Conservation (phyloP, 306 rosid genomes). For the Nissolia schottii region DNA sequence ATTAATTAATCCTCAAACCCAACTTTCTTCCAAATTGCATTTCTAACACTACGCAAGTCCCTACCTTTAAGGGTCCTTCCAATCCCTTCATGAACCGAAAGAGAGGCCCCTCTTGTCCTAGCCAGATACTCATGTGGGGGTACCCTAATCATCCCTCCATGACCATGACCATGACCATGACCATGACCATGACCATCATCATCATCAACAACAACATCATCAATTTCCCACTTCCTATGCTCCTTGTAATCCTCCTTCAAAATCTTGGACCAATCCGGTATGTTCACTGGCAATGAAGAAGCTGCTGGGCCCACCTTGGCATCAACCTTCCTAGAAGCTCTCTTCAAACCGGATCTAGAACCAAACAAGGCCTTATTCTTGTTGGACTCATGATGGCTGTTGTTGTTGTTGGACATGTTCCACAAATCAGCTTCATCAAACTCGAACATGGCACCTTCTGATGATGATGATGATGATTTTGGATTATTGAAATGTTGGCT, state of each 20-base stretch:
- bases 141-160: slow-evolving; percentile 16
- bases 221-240: slow-evolving; percentile 24
- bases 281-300: slow-evolving; percentile 63
- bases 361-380: slow-evolving; percentile 16
- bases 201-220: slow-evolving; percentile 5
- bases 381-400: not conserved
- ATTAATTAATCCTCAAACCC: slow-evolving; percentile 66
- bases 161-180: not conserved
- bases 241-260: slow-evolving; percentile 54
- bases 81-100: slow-evolving; percentile 86
- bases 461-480: not conserved
- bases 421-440: slow-evolving; percentile 64
- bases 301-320: slow-evolving; percentile 9
- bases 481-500: slow-evolving; percentile 1
- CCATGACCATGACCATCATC: slow-evolving; percentile 7
- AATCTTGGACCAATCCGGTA: slow-evolving; percentile 88
- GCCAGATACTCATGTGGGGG: slow-evolving; percentile 92
- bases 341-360: slow-evolving; percentile 34
- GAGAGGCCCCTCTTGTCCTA: slow-evolving; percentile 71
- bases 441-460: slow-evolving; percentile 29
- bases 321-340: slow-evolving; percentile 10
- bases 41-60: slow-evolving; percentile 74
- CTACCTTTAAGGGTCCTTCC: slow-evolving; percentile 94
- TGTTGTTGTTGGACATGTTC: slow-evolving; percentile 3
- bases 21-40: slow-evolving; percentile 85